Base-by-base conservation (phyloP, 1,284 basidiomycete species). In the Trichosporon sp. region DNA sequence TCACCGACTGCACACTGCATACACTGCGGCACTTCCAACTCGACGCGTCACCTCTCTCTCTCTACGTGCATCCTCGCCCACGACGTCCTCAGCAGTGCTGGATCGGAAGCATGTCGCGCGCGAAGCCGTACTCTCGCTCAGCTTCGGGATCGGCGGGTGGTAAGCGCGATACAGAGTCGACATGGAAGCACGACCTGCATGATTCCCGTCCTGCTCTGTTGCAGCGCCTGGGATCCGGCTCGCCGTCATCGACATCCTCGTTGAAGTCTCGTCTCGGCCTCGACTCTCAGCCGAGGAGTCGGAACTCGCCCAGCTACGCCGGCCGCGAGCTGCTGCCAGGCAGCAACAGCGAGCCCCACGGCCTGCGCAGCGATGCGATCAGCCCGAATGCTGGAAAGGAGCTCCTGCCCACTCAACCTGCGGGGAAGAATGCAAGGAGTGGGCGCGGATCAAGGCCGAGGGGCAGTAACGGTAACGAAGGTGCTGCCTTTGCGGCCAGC, bases 101-200 rank as follows among this genome's bases (percentile, higher is more conserved):
- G 32, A 58, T 5, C 40, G 21, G 7, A 37, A 34, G 19, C 49
- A 65, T 64, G 62, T 62, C 64, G 4, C 68, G 73, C 19, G 32
- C 72, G 27, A 68, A 73, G n/a, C 58, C 70, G 4, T 70, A 72
- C 37, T 46, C 58, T 32, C 62, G 62, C 52, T n/a, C 56, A 58
- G 65, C n/a, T n/a, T n/a, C 25, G 23, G 29, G 46, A 10, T 21
- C 23, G 10, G n/a, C 44, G 6, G 46, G 29, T 65, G 56, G 68
- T 67, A 57, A 73, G 70, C 65, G 72, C 69, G 62, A 68, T 59
- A 7, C 52, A 23, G 64, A 66, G 32, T 70, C 69, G 13, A 46
- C 62, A 46, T 79, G 78, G 78, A 78, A 72, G 63, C 78, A 79
- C 65, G 78, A 79, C 62, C 68, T 78, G 19, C 69, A 75, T 64